These are phyloP conservation scores for Magnaporthiopsis rhizophila DNA, from an alignment of 2,329 filamentous ascomycete species.

Conservation along the genomic window DNA sequence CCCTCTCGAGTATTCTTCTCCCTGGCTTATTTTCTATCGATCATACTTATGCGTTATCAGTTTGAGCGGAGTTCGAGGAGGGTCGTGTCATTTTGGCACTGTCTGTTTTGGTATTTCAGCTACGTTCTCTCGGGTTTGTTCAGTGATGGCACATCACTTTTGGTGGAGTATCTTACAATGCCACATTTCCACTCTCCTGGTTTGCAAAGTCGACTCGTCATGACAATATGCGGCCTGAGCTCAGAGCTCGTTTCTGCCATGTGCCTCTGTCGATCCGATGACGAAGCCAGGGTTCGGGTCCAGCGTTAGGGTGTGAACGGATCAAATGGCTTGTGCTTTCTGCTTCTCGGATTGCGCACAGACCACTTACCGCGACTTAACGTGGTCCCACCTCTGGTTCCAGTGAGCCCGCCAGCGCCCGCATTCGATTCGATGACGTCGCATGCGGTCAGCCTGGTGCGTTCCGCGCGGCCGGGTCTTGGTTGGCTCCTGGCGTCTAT, in stretches of 20 bases:
- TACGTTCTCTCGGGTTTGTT: neutral
- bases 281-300: neutral
- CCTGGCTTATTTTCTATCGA: neutral
- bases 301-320: neutral
- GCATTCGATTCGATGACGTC: neutral
- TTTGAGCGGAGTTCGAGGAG: neutral
- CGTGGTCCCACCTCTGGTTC: neutral
- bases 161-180: too few species aligned
- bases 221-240: neutral
- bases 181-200: too few species aligned
- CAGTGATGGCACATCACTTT: neutral
- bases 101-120: neutral
- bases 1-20: neutral
- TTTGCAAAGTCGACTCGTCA: neutral
- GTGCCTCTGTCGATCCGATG: neutral
- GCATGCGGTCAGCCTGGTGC: neutral
- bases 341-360: neutral
- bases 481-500: neutral
- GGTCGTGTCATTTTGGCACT: neutral
- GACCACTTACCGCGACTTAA: neutral
- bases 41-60: neutral
- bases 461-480: neutral
- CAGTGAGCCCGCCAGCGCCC: neutral
- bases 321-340: neutral
- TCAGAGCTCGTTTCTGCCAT: neutral